Evolutionary conservation across 257 asterid genomes (phyloP).

Genomic region (Euphrasia confusa): DNA sequence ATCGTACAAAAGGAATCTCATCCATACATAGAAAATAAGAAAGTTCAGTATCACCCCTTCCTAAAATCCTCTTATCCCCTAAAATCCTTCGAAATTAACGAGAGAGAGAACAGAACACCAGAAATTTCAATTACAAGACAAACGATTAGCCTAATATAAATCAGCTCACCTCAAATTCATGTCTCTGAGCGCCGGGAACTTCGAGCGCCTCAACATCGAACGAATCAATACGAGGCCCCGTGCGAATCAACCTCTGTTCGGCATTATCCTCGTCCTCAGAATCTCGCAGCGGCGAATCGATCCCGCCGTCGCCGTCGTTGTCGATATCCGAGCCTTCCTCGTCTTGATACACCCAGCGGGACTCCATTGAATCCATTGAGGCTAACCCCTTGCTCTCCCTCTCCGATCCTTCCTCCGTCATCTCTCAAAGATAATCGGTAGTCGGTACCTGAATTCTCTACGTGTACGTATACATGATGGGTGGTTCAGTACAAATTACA

Average conservation of each 20-base stretch:
- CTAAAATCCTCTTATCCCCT: slow-evolving; percentile 17
- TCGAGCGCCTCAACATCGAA: slow-evolving; percentile 96
- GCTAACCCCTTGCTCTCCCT: slow-evolving; percentile 61
- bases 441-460: slow-evolving; percentile 7
- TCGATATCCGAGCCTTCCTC: slow-evolving; percentile 56
- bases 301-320: slow-evolving; percentile 36
- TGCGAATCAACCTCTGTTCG: slow-evolving; percentile 83
- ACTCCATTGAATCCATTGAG: slow-evolving; percentile 88
- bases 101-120: background rate
- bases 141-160: slow-evolving; percentile 2
- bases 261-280: slow-evolving; percentile 79
- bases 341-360: slow-evolving; percentile 95
- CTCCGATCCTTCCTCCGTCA: slow-evolving; percentile 88
- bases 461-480: slow-evolving; percentile 32
- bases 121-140: too few relatives aligned
- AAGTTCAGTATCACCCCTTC: slow-evolving; percentile 2
- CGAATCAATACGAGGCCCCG: slow-evolving; percentile 93
- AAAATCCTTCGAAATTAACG: slow-evolving; percentile 9
- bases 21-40: background rate
- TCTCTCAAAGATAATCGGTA: slow-evolving; percentile 17
- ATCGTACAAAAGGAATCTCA: background rate
- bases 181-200: slow-evolving; percentile 79
- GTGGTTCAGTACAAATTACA: slow-evolving; percentile 13
- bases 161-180: slow-evolving; percentile 64
- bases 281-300: slow-evolving; percentile 44